A percentile compares a stretch with the other conserved stretches of the same genome.
phyloP scores from a whole-genome alignment of 148 eudicot species.

The Chenopodium quinoa region DNA sequence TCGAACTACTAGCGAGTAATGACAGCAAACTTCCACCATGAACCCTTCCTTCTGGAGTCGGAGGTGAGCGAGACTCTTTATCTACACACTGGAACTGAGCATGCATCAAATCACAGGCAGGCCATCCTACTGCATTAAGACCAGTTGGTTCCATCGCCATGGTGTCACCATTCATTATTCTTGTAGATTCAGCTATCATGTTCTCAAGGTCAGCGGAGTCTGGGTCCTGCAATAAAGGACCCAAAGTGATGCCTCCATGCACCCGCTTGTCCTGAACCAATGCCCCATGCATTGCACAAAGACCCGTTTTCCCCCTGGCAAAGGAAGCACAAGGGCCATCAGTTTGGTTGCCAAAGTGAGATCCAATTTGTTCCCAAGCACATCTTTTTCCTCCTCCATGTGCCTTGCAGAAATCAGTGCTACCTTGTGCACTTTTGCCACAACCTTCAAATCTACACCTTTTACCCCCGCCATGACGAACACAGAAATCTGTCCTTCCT shows the following conservation, averaged over 20 bases:
- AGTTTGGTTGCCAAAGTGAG: constrained; percentile 45
- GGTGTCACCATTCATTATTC: constrained; percentile 38
- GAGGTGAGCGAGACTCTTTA: constrained; percentile 25
- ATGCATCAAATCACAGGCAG: constrained; percentile 25
- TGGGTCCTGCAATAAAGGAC: constrained; percentile 54
- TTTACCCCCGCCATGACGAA: constrained; percentile 98
- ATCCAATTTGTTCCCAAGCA: constrained; percentile 82
- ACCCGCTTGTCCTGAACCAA: constrained; percentile 90
- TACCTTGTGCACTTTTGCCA: constrained; percentile 95
- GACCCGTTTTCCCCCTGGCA: constrained; percentile 79
- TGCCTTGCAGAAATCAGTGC: constrained; percentile 98
- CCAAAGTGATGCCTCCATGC: constrained; percentile 84
- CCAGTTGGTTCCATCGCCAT: constrained; percentile 21
- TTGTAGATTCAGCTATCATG: constrained; percentile 30
- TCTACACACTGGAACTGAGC: constrained; percentile 28
- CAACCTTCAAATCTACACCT: constrained; percentile 76
- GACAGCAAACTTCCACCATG: constrained; percentile 93
- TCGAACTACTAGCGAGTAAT: constrained; percentile 40
- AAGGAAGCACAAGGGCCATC: constrained; percentile 67
- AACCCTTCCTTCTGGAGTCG: constrained; percentile 75
- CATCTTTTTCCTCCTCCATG: constrained; percentile 97
- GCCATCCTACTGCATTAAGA: constrained; percentile 17
- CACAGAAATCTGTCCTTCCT: constrained; percentile 87
- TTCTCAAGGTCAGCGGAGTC: constrained; percentile 27
- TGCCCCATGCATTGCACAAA: constrained; percentile 75